Percentiles rank a stretch among this genome's conserved stretches.
These are phyloP conservation scores for Nannochloropsis oceanica DNA, from an alignment of 108 stramenopile genomes.

Conservation along the genomic window DNA sequence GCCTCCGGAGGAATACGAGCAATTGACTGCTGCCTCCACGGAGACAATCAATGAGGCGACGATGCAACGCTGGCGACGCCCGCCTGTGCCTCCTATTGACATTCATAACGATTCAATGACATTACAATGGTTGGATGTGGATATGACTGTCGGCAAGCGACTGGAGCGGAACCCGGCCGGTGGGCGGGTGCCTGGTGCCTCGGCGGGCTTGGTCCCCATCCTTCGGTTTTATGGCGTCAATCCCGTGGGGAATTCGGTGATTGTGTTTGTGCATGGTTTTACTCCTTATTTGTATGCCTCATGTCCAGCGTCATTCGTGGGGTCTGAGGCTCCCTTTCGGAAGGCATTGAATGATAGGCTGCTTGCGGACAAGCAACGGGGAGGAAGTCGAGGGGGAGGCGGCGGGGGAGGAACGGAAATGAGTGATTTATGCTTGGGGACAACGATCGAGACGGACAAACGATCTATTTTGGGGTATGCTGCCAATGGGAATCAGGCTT, in stretches of 20 bases:
- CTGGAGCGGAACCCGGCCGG: slow-evolving; percentile 53
- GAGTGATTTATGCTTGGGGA: slow-evolving; percentile 46
- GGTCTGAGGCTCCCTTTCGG: not conserved
- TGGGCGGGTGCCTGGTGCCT: not conserved
- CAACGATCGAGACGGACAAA: slow-evolving; percentile 45
- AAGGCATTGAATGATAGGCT: not conserved
- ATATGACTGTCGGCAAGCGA: slow-evolving; percentile 66
- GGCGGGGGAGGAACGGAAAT: not conserved
- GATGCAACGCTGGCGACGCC: not conserved
- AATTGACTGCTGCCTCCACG: not conserved
- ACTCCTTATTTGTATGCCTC: slow-evolving; percentile 75
- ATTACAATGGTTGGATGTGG: slow-evolving; percentile 93
- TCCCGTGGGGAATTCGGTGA: slow-evolving; percentile 69
- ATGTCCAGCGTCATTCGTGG: slow-evolving; percentile 15
- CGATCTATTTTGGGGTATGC: slow-evolving; percentile 75
- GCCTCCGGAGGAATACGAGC: not conserved
- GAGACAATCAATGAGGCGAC: not conserved
- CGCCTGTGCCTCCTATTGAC: not conserved
- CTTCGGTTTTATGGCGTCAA: slow-evolving; percentile 86
- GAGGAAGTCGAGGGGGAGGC: not conserved
- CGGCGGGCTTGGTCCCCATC: slow-evolving; percentile 59
- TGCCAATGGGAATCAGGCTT: slow-evolving; percentile 46
- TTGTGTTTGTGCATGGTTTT: slow-evolving; percentile 83
- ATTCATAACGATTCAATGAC: slow-evolving; percentile 13
- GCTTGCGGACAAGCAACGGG: not conserved